Percentiles rank a stretch among this genome's conserved stretches.
Conservation (phyloP, 306 rosid species). For the Prunus salicina region DNA sequence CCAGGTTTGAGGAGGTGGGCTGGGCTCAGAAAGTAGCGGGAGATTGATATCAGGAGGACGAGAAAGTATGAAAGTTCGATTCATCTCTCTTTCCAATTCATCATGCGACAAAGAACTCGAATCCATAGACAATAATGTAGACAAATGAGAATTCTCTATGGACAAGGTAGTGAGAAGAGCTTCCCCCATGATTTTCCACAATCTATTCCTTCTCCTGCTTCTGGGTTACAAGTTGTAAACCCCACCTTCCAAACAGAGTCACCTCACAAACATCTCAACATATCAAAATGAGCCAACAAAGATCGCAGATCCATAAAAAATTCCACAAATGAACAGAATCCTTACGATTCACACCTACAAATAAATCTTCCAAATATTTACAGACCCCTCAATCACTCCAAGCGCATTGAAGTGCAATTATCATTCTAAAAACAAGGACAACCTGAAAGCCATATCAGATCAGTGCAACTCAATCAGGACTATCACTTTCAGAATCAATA, state of each 20-base stretch:
- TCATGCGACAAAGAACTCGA: constrained; percentile 50
- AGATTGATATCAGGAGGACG: constrained; percentile 64
- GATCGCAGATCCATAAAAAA: constrained; percentile 8
- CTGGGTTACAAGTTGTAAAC: constrained; percentile 3
- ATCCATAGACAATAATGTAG: constrained; percentile 60
- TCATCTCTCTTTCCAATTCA: constrained; percentile 57
- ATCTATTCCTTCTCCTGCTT: constrained; percentile 16
- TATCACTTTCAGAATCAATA: background rate
- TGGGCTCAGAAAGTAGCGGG: constrained; percentile 49
- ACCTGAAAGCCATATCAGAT: constrained; percentile 26
- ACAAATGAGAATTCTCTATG: constrained; percentile 54
- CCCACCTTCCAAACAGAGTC: constrained; percentile 11
- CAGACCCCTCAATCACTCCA: constrained; percentile 19
- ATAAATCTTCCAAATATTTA: constrained; percentile 4
- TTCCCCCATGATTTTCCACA: constrained; percentile 40
- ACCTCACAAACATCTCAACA: constrained; percentile 26
- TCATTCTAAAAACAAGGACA: constrained; percentile 6
- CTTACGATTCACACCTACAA: constrained; percentile 7
- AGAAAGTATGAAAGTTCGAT: constrained; percentile 38
- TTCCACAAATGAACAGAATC: constrained; percentile 6
- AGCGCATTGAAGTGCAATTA: constrained; percentile 6
- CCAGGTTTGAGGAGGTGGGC: constrained; percentile 57
- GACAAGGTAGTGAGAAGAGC: constrained; percentile 49
- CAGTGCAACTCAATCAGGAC: constrained; percentile 10
- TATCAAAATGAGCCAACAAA: constrained; percentile 10